phyloP scores from a whole-genome alignment of 2,329 filamentous ascomycete genomes.

The Colletotrichum liriopes region DNA sequence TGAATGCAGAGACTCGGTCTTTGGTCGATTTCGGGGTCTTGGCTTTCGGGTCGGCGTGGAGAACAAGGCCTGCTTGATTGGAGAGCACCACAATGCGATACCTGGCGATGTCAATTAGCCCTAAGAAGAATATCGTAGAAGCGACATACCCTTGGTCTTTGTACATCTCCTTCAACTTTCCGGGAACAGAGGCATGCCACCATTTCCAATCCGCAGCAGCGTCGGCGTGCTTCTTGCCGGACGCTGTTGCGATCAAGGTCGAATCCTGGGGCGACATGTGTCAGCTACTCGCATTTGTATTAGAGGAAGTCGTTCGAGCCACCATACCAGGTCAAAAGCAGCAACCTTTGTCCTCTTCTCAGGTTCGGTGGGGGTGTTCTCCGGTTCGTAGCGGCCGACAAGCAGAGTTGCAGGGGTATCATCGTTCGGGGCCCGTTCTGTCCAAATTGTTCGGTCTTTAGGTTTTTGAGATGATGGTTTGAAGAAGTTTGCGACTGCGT shows the following conservation, averaged over 20 bases:
- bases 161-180: slow-evolving; percentile 76
- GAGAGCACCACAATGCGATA: slow-evolving; percentile 86
- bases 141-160: slow-evolving; percentile 72
- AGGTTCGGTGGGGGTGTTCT: slow-evolving; percentile 50
- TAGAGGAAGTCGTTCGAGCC: background rate
- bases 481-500: slow-evolving; percentile 87
- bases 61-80: slow-evolving; percentile 88
- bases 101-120: slow-evolving; percentile 57
- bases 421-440: slow-evolving; percentile 70
- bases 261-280: slow-evolving; percentile 74
- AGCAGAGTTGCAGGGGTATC: slow-evolving; percentile 74
- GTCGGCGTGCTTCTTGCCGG: slow-evolving; percentile 83
- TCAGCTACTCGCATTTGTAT: slow-evolving; percentile 16
- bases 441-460: slow-evolving; percentile 82
- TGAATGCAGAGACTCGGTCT: slow-evolving; percentile 84
- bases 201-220: slow-evolving; percentile 91
- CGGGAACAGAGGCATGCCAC: slow-evolving; percentile 85
- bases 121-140: background rate
- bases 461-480: slow-evolving; percentile 88
- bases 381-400: slow-evolving; percentile 78
- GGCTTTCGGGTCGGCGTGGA: slow-evolving; percentile 81
- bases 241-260: slow-evolving; percentile 85
- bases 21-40: slow-evolving; percentile 71
- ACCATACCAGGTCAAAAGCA: slow-evolving; percentile 76
- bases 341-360: slow-evolving; percentile 73